Evolutionary conservation across 768 basidiomycete genomes (phyloP), one percentile per base, ranked within the genome.

Genomic region (Calocybe indica): DNA sequence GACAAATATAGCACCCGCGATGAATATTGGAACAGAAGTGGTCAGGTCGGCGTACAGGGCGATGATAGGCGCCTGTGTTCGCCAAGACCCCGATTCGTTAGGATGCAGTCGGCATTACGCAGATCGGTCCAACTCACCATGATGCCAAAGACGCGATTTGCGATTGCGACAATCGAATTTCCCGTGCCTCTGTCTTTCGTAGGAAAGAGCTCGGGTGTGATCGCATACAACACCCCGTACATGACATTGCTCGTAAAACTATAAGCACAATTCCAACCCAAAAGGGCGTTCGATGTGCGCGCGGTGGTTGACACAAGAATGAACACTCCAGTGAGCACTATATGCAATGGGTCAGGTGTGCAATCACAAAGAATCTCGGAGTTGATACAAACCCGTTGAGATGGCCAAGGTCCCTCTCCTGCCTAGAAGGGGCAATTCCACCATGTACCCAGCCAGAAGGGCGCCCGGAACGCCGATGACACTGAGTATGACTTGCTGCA

Each of bases 251-350:
- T 80, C 52, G 64, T 73, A 58, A 84, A 83, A n/a, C 68, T 72
- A 52, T 85, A 86, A 7, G 76, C 85, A 58, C 85, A 90, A 63
- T 89, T 88, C 87, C 87, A 90, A 40, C 80, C 87, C 22, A 90
- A 71, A 37, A 89, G 72, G 28, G 77, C 72, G 50, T 82, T 71
- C 6, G 82, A 85, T 49, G 75, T 80, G 55, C 78, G 74, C 30
- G 87, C 76, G n/a, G 86, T 88, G 39, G 87, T 89, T 31, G 77
- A 82, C 52, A 74, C 81, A 57, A 85, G 83, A 40, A 92, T 74
- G 67, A 89, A 89, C 9, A 72, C 73, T 11, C 86, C 87, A 8
- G 88, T 89, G 56, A 88, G 72, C 60, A 74, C 80, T 83, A 66
- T 59, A 42, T 63, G 30, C 9, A 29, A 32, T 13, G 35, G 42